phyloP scores from a whole-genome alignment of 345 rosid genomes.

The Crucihimalaya himalaica region DNA sequence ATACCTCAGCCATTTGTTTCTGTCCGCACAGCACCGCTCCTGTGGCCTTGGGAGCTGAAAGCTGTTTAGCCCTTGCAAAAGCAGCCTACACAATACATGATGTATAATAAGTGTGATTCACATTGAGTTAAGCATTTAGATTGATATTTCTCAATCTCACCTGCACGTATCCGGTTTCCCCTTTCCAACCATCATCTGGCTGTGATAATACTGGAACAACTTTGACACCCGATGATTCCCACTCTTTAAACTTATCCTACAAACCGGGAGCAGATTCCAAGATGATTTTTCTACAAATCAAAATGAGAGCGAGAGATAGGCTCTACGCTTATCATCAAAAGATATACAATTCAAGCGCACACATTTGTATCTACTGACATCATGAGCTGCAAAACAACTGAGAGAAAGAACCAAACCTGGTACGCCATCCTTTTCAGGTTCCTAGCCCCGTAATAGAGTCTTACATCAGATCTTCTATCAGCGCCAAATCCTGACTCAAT shows the following conservation, averaged over 20 bases:
- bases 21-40: constrained; percentile 92
- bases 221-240: constrained; percentile 90
- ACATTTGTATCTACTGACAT: neutral
- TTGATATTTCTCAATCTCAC: constrained; percentile 38
- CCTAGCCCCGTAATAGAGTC: constrained; percentile 94
- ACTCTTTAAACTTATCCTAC: constrained; percentile 85
- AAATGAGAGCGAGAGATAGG: neutral
- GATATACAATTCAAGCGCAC: neutral
- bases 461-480: constrained; percentile 69
- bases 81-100: constrained; percentile 68
- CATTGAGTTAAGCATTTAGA: neutral
- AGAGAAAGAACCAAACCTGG: constrained; percentile 60
- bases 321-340: neutral
- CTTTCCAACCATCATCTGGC: constrained; percentile 77
- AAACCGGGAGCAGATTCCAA: constrained; percentile 1
- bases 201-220: constrained; percentile 86
- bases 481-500: constrained; percentile 87
- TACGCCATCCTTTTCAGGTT: constrained; percentile 94
- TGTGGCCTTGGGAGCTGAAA: constrained; percentile 55
- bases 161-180: constrained; percentile 96
- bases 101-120: constrained; percentile 13
- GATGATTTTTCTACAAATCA: neutral
- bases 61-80: constrained; percentile 68
- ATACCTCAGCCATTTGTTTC: constrained; percentile 95
- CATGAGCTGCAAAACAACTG: neutral